Conservation (phyloP, 1,284 basidiomycete genomes). For the Heimioporus punctisporus region DNA sequence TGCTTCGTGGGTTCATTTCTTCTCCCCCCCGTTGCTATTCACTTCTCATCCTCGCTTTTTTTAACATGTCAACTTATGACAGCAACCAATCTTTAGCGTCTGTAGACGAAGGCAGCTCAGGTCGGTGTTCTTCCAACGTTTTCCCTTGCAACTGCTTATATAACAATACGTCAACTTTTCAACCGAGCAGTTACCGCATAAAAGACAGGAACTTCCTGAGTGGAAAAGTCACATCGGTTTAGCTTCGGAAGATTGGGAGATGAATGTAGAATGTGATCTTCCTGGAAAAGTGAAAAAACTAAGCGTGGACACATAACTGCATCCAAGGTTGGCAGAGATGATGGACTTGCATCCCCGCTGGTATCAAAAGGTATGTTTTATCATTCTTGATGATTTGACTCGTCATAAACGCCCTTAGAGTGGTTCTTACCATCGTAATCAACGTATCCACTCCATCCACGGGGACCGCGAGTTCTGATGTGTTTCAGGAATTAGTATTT, state of each 20-base stretch:
- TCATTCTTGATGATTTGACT: neutral
- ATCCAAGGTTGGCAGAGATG: constrained; percentile 58
- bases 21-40: neutral
- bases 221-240: constrained; percentile 14
- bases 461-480: constrained; percentile 54
- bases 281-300: constrained; percentile 69
- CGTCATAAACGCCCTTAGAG: constrained; percentile 31
- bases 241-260: constrained; percentile 57
- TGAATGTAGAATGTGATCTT: constrained; percentile 64
- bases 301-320: constrained; percentile 66
- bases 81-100: constrained; percentile 69
- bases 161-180: constrained; percentile 81
- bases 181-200: constrained; percentile 20
- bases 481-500: neutral
- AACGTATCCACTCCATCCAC: constrained; percentile 53
- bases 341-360: constrained; percentile 77
- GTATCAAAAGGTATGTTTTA: constrained; percentile 53
- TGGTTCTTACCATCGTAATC: constrained; percentile 62
- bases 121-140: constrained; percentile 61
- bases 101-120: constrained; percentile 77
- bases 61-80: neutral
- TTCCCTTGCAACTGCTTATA: constrained; percentile 63
- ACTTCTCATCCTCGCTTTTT: neutral
- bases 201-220: neutral
- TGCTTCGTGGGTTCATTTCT: constrained; percentile 27